Evolutionary conservation across 225 moss, liverwort and hornwort genomes (phyloP), one percentile per base, ranked within the genome.

Genomic region (Sphagnum contortum): DNA sequence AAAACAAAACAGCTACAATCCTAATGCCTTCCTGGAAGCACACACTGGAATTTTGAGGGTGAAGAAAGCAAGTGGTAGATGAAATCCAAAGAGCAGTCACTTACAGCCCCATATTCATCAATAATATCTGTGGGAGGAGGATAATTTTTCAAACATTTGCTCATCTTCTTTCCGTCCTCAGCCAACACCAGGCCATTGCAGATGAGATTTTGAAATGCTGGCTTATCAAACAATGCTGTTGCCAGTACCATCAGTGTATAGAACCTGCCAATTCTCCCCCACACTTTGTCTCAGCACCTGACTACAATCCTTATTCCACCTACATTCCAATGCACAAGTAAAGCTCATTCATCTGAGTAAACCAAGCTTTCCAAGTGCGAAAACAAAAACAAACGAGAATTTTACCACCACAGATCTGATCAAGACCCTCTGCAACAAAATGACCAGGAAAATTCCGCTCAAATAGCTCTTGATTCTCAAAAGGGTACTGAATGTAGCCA

Each of bases 161-260:
- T 92, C 95, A 96, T 92, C 72, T 96, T 96, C 81, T 96, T 96
- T 61, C 92, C 92, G 72, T 96, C 95, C 75, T 88, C 89, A 54
- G 90, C 92, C 73, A 96, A 74, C 51, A 96, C 88, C 52, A 96
- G 75, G 48, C 95, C 95, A 68, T 96, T 92, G 74, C 95, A 96
- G 12, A 96, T 88, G 64, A 96, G 79, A 73, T 96, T 96, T 75
- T 85, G 89, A 77, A 96, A 96, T 47, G 95, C 90, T 44, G 95
- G 95, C 75, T 82, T 92, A 76, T 92, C 88, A 67, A 92, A 96
- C 64, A 92, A 63, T 58, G 92, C 92, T 57, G 92, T 96, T 63
- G 95, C 80, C 55, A 96, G 75, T 12, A 96, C 95, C 95, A 96
- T 96, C 68, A 92, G 65, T 9, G 95, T 96, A 61, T 96, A 96